Conservation (phyloP, 1,139 yeast species). For the Meyerozyma elateridarum region DNA sequence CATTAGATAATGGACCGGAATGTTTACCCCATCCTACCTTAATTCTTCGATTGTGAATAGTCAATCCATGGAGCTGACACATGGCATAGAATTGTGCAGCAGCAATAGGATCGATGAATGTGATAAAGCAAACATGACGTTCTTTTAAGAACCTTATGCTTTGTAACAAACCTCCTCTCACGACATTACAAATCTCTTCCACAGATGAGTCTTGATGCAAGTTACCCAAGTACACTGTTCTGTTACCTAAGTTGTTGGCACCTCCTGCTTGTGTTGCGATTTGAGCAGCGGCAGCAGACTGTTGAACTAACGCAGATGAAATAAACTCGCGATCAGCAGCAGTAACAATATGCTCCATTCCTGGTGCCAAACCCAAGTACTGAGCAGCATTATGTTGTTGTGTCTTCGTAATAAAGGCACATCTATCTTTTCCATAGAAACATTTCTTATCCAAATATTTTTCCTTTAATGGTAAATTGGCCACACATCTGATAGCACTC, state of each 20-base stretch:
- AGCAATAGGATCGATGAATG: slow-evolving; percentile 86
- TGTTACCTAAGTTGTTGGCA: slow-evolving; percentile 76
- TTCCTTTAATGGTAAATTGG: slow-evolving; percentile 49
- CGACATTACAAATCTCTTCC: slow-evolving; percentile 91
- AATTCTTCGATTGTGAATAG: slow-evolving; percentile 74
- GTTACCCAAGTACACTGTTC: slow-evolving; percentile 88
- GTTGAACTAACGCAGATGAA: slow-evolving; percentile 59
- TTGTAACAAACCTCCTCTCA: slow-evolving; percentile 88
- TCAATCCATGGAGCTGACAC: slow-evolving; percentile 77
- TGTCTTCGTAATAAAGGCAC: slow-evolving; percentile 80
- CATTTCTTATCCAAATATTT: slow-evolving; percentile 54
- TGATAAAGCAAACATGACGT: slow-evolving; percentile 85
- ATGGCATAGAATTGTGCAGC: slow-evolving; percentile 92
- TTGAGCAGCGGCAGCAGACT: slow-evolving; percentile 68
- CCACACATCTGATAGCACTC: slow-evolving; percentile 57
- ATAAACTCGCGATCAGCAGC: slow-evolving; percentile 69
- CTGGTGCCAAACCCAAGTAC: slow-evolving; percentile 86
- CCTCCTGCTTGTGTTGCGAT: slow-evolving; percentile 75
- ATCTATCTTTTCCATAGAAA: slow-evolving; percentile 60
- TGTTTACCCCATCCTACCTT: slow-evolving; percentile 97
- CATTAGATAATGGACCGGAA: slow-evolving; percentile 83
- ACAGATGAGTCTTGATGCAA: slow-evolving; percentile 80
- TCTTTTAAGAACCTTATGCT: slow-evolving; percentile 68
- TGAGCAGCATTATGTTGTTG: slow-evolving; percentile 98
- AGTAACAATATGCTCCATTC: slow-evolving; percentile 77